Conservation (phyloP, 345 rosid genomes). For the Syzygium aqueum region DNA sequence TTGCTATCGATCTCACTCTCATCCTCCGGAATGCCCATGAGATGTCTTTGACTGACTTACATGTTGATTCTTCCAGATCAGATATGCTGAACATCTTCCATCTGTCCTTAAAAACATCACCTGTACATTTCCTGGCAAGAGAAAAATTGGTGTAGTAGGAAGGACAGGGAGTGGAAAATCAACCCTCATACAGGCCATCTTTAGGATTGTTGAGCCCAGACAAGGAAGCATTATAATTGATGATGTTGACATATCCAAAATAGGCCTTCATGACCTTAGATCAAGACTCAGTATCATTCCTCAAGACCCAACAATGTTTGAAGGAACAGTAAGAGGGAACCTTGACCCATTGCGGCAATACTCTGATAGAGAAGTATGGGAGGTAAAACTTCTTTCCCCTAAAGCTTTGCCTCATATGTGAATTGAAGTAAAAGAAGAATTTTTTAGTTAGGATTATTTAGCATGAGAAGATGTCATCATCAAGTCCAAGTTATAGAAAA, state of each 20-base stretch:
- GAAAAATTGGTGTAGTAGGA: constrained; percentile 88
- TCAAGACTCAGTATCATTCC: constrained; percentile 92
- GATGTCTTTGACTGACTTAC: neutral
- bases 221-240: constrained; percentile 82
- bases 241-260: constrained; percentile 58
- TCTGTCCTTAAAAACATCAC: constrained; percentile 65
- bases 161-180: constrained; percentile 98
- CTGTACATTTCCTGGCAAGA: constrained; percentile 82
- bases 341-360: constrained; percentile 72
- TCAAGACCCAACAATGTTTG: constrained; percentile 94
- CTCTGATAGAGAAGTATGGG: constrained; percentile 61
- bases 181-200: constrained; percentile 80
- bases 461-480: neutral
- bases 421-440: neutral
- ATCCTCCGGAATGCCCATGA: neutral
- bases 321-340: constrained; percentile 82
- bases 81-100: constrained; percentile 92
- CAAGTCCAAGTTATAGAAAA: neutral
- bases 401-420: neutral
- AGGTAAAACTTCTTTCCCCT: constrained; percentile 31
- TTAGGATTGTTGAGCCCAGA: constrained; percentile 86
- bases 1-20: neutral
- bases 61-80: constrained; percentile 35
- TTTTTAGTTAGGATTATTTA: neutral
- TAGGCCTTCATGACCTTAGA: constrained; percentile 84